Percentiles rank a stretch among this genome's conserved stretches.
Conservation (phyloP, 129 eudicot species). For the Escallonia rubra region DNA sequence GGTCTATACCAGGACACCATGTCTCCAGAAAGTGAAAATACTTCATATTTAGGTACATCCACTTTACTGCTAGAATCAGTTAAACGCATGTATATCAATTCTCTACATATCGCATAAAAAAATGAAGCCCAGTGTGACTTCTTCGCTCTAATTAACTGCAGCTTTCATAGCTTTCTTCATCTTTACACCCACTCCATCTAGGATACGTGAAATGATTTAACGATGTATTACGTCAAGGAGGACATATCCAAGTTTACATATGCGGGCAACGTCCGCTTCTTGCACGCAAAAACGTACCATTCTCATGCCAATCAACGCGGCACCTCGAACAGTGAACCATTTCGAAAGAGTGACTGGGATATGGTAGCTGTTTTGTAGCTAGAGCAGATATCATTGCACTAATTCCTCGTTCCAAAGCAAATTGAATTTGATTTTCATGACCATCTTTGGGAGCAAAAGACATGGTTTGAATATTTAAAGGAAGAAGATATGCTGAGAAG, state of each 20-base stretch:
- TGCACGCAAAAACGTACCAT: slow-evolving; percentile 48
- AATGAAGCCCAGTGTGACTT: too few species aligned
- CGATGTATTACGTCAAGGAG: background rate
- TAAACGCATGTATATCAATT: too few species aligned
- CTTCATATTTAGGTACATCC: too few species aligned
- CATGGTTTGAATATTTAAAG: slow-evolving; percentile 70
- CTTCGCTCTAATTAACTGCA: too few species aligned
- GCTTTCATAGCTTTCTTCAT: too few species aligned
- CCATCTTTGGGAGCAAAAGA: slow-evolving; percentile 98
- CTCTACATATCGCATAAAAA: too few species aligned
- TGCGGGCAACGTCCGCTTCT: background rate
- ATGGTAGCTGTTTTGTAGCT: slow-evolving; percentile 91
- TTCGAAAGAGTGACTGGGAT: slow-evolving; percentile 80
- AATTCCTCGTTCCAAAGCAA: slow-evolving; percentile 93
- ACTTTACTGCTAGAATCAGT: too few species aligned
- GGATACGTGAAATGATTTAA: background rate
- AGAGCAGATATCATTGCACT: slow-evolving; percentile 87
- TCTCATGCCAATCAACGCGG: slow-evolving; percentile 94
- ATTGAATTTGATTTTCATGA: slow-evolving; percentile 95
- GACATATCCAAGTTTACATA: background rate
- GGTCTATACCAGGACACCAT: too few species aligned
- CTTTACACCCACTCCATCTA: too few species aligned
- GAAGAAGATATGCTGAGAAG: slow-evolving; percentile 87
- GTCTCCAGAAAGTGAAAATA: too few species aligned
- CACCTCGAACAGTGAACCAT: slow-evolving; percentile 97